Evolutionary conservation across 176 grass and related monocot genomes (phyloP).

Genomic region (Bothriochloa decipiens): DNA sequence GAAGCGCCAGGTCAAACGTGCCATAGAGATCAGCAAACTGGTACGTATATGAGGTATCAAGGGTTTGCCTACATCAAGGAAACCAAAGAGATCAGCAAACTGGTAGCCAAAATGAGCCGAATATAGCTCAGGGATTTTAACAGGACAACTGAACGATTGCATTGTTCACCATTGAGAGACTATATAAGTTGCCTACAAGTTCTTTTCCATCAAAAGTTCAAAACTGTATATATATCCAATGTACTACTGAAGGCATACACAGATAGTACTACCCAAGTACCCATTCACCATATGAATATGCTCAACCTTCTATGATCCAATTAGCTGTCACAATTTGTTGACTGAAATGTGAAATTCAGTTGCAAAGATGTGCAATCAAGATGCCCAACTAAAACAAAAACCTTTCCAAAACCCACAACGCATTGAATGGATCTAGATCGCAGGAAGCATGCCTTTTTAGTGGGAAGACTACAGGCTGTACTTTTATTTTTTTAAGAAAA

Average conservation of each 20-base stretch:
- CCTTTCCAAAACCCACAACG: not conserved
- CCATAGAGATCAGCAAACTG: constrained; percentile 9
- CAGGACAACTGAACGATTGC: not conserved
- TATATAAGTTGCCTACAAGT: not conserved
- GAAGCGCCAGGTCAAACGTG: not conserved
- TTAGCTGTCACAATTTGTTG: not conserved
- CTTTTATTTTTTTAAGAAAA: not conserved
- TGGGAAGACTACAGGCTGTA: not conserved
- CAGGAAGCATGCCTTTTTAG: not conserved
- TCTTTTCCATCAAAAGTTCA: not conserved
- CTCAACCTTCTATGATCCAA: not conserved
- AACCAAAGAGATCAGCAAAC: constrained; percentile 19
- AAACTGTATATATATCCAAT: constrained; percentile 6
- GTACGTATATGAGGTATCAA: not conserved
- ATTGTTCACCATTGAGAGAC: not conserved
- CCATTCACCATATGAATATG: constrained; percentile 3
- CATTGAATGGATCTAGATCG: constrained; percentile 1
- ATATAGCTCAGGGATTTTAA: not conserved
- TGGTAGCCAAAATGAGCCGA: not conserved
- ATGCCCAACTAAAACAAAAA: not conserved
- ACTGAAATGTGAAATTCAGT: not conserved
- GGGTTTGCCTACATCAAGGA: constrained; percentile 49
- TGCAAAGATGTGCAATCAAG: not conserved
- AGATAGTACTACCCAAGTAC: not conserved
- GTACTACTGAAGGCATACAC: not conserved